Base-by-base conservation (phyloP, 129 eudicot genomes). In the Smallanthus sonchifolius region DNA sequence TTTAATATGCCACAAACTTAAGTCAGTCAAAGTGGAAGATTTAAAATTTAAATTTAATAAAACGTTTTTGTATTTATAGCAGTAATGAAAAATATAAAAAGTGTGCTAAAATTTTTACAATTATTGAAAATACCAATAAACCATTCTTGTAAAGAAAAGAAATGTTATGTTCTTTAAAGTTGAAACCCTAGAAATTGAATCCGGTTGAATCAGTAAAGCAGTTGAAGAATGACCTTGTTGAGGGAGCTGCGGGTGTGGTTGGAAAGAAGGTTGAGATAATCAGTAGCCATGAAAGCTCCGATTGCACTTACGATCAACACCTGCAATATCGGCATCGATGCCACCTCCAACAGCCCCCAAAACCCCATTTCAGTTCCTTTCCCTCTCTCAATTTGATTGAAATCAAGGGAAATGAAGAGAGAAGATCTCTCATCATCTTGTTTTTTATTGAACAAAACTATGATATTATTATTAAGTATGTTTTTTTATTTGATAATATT, bases 211-310 rank as follows among this genome's bases (percentile, higher is more conserved):
- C 0, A 59, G 30, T 14, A 42, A 62, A 57, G 8, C 6, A n/a
- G 64, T 36, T 4, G 64, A 37, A 35, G 5, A 65, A 7, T 7
- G 4, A 79, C 86, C 86, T 85, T 75, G 60, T 85, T 85, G n/a
- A 85, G 82, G 34, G 81, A 78, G 49, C 54, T 79, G 40, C 84
- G 69, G 0, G 86, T 76, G 32, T 72, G 24, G 5, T 75, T 70
- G 32, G 84, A 40, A 55, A 85, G 89, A 72, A 85, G 89, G 64
- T 82, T 79, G 80, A 85, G 83, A 65, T 60, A 76, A 52, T 85
- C 74, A 44, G 89, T 75, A 68, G 86, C 89, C 89, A 85, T 76
- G 72, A 85, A 80, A 75, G 84, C 86, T 67, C 89, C 89, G 19
- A 85, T 52, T 57, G 78, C 52, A 57, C 89, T 85, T 74, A 84